phyloP scores from a whole-genome alignment of 176 grass and related monocot genomes.

The Ampelocalamus luodianensis region DNA sequence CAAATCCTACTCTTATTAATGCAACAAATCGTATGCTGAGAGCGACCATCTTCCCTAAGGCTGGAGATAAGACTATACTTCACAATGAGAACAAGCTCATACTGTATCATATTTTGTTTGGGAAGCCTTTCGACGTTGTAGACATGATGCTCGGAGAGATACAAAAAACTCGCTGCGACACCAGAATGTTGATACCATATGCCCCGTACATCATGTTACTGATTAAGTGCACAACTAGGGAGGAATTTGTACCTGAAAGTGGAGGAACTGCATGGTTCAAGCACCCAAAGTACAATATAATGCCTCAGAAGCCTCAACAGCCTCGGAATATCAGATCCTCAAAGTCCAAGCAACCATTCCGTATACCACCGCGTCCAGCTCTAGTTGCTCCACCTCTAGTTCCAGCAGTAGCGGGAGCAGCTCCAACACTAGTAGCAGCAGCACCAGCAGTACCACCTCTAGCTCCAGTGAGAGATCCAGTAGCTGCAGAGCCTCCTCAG shows the following conservation, averaged over 20 bases:
- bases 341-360: neutral
- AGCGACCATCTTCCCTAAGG: neutral
- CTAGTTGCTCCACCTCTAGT: too few relatives aligned
- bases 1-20: neutral
- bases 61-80: neutral
- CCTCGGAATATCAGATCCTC: neutral
- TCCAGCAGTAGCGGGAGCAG: too few relatives aligned
- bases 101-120: conserved; percentile 1
- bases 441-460: neutral
- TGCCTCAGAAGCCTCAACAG: neutral
- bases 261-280: neutral
- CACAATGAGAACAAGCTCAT: neutral
- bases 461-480: neutral
- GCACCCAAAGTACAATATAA: neutral
- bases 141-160: conserved; percentile 1
- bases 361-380: neutral
- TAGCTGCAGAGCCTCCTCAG: neutral
- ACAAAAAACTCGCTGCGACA: neutral
- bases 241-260: neutral
- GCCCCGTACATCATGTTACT: conserved; percentile 34
- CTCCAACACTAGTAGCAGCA: too few relatives aligned
- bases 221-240: neutral
- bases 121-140: conserved; percentile 16
- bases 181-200: neutral
- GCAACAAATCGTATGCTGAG: neutral